These are phyloP conservation scores for Aspergillus intermedius DNA, from an alignment of 2,329 filamentous ascomycete genomes.

Conservation along the genomic window DNA sequence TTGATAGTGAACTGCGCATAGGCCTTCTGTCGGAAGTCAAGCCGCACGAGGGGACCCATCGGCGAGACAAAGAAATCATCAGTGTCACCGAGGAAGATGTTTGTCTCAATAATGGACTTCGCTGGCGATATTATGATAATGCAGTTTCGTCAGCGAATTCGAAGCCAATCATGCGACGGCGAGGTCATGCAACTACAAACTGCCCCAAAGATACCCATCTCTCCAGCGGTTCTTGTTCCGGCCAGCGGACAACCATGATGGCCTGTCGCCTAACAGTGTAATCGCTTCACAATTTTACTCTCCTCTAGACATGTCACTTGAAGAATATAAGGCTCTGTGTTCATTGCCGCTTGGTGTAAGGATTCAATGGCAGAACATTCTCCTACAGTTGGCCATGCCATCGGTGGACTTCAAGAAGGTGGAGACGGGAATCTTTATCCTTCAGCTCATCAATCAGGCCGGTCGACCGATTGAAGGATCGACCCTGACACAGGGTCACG, in stretches of 20 bases:
- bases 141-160: constrained; percentile 13
- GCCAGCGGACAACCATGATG: constrained; percentile 18
- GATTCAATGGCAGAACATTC: constrained; percentile 53
- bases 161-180: constrained; percentile 12
- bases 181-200: constrained; percentile 33
- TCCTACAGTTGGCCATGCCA: constrained; percentile 43
- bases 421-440: constrained; percentile 43
- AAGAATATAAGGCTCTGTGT: constrained; percentile 51
- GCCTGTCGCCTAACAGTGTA: constrained; percentile 42
- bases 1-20: constrained; percentile 17
- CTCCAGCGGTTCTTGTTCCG: constrained; percentile 40
- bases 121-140: constrained; percentile 25
- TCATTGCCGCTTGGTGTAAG: constrained; percentile 42
- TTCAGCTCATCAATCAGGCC: constrained; percentile 46
- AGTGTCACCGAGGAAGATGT: constrained; percentile 28
- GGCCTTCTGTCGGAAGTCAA: constrained; percentile 32
- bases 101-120: constrained; percentile 43
- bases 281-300: constrained; percentile 47
- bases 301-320: constrained; percentile 43
- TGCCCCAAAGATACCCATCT: constrained; percentile 15
- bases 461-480: constrained; percentile 26
- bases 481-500: constrained; percentile 16
- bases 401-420: constrained; percentile 47
- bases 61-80: constrained; percentile 13
- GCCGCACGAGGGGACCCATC: constrained; percentile 32